A percentile compares a stretch with the other conserved stretches of the same genome.
These are phyloP conservation scores for Sphagnum contortum DNA, from an alignment of 225 moss, liverwort and hornwort species.

Conservation along the genomic window DNA sequence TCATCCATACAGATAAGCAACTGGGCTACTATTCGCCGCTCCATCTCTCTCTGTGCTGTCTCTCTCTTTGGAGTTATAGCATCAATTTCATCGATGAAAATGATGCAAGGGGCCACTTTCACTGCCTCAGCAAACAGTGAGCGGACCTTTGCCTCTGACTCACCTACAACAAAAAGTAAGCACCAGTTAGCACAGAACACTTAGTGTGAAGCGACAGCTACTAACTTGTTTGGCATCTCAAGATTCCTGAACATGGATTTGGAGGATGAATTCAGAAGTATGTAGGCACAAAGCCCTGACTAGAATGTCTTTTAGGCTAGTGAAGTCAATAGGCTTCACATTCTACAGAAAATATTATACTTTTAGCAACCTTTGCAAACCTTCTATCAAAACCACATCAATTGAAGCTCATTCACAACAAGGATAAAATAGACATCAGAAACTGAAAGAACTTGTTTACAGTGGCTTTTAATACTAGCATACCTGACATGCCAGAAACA, in stretches of 20 bases:
- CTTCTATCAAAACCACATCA: no score
- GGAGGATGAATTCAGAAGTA: no score
- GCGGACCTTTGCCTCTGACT: constrained; percentile 95
- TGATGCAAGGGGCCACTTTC: constrained; percentile 79
- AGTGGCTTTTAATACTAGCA: neutral
- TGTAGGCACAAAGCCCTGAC: no score
- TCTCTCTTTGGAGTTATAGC: constrained; percentile 95
- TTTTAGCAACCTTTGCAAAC: no score
- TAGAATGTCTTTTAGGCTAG: no score
- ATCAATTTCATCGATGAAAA: constrained; percentile 98
- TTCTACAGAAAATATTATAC: no score
- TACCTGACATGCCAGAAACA: constrained; percentile 99
- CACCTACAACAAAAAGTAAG: constrained; percentile 39
- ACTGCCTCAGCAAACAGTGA: constrained; percentile 90
- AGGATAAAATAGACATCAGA: no score
- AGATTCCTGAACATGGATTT: no score
- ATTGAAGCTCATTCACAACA: no score
- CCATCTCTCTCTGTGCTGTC: constrained; percentile 98
- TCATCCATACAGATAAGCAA: constrained; percentile 98
- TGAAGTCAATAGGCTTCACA: no score
- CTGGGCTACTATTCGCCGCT: constrained; percentile 94
- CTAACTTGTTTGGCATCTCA: no score
- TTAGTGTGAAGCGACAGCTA: neutral
- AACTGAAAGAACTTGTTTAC: no score
- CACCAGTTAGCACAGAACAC: neutral